A percentile compares a stretch with the other conserved stretches of the same genome.
Evolutionary conservation across 768 basidiomycete species (phyloP).

Genomic region (Collybia mongolica): DNA sequence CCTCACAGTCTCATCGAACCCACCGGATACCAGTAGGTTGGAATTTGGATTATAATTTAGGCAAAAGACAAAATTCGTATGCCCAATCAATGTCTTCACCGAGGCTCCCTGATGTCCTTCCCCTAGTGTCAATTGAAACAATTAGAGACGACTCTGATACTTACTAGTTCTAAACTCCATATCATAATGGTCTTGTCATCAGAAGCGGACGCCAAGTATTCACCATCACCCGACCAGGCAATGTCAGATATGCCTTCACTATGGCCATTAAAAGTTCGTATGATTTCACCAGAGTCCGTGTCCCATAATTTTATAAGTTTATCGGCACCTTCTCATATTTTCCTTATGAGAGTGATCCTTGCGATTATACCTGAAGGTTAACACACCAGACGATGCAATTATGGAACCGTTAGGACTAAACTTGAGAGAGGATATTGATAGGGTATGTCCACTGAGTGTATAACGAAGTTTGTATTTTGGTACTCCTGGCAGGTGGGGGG

Average conservation of each 20-base stretch:
- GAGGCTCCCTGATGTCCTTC: constrained; percentile 43
- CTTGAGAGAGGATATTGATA: constrained; percentile 80
- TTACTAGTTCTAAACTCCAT: constrained; percentile 71
- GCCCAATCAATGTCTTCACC: constrained; percentile 72
- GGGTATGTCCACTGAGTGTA: constrained; percentile 79
- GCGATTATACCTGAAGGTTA: not conserved
- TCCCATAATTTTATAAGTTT: constrained; percentile 84
- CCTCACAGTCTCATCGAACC: constrained; percentile 93
- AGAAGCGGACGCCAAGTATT: constrained; percentile 86
- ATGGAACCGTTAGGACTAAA: constrained; percentile 84
- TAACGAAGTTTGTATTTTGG: constrained; percentile 60
- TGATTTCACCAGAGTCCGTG: constrained; percentile 65
- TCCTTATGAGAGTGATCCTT: too few relatives aligned
- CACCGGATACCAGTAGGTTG: constrained; percentile 89
- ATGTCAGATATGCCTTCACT: constrained; percentile 86
- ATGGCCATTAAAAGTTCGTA: constrained; percentile 74
- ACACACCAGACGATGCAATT: constrained; percentile 84
- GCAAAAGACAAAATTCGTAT: constrained; percentile 94
- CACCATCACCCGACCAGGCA: constrained; percentile 83
- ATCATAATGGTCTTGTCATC: constrained; percentile 90
- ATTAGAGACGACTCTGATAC: constrained; percentile 22
- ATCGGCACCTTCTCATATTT: constrained; percentile 70
- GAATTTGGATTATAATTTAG: constrained; percentile 89
- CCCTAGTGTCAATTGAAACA: constrained; percentile 10
- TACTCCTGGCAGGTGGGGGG: constrained; percentile 5